These are phyloP conservation scores for Metschnikowia colocasiae DNA, from an alignment of 805 yeast species.

Conservation along the genomic window DNA sequence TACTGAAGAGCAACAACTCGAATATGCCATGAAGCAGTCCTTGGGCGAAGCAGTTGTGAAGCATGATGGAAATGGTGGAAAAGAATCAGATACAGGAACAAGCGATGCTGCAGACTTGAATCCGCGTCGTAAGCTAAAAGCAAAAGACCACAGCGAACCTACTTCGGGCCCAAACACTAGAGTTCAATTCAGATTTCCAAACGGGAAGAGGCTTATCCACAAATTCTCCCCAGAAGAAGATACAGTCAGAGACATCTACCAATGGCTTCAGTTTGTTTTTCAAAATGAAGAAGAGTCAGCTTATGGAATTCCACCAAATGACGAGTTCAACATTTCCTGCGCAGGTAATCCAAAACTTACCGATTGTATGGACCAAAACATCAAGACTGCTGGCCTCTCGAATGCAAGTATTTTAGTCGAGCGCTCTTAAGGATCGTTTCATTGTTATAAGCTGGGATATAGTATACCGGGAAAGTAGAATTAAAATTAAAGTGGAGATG, in stretches of 20 bases:
- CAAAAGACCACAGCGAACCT: slow-evolving; percentile 63
- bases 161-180: slow-evolving; percentile 58
- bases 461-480: background rate
- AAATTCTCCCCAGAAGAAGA: slow-evolving; percentile 55
- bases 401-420: slow-evolving; percentile 81
- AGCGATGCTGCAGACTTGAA: slow-evolving; percentile 26
- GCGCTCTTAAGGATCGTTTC: slow-evolving; percentile 6
- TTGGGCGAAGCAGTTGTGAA: slow-evolving; percentile 30
- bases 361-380: slow-evolving; percentile 54
- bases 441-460: background rate
- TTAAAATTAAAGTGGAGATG: background rate
- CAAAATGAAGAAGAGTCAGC: slow-evolving; percentile 37
- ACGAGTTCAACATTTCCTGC: slow-evolving; percentile 31
- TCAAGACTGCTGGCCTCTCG: slow-evolving; percentile 72
- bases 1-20: slow-evolving; percentile 81
- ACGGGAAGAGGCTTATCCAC: slow-evolving; percentile 78
- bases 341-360: slow-evolving; percentile 44
- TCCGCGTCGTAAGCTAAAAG: slow-evolving; percentile 46
- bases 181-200: slow-evolving; percentile 83
- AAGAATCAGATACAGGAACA: slow-evolving; percentile 23
- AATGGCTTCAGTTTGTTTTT: slow-evolving; percentile 60
- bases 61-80: slow-evolving; percentile 16
- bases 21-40: slow-evolving; percentile 68
- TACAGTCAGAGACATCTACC: slow-evolving; percentile 56
- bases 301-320: slow-evolving; percentile 49